Conservation (phyloP, 371 early-diverging fungal species). For the Circinella umbellata region DNA sequence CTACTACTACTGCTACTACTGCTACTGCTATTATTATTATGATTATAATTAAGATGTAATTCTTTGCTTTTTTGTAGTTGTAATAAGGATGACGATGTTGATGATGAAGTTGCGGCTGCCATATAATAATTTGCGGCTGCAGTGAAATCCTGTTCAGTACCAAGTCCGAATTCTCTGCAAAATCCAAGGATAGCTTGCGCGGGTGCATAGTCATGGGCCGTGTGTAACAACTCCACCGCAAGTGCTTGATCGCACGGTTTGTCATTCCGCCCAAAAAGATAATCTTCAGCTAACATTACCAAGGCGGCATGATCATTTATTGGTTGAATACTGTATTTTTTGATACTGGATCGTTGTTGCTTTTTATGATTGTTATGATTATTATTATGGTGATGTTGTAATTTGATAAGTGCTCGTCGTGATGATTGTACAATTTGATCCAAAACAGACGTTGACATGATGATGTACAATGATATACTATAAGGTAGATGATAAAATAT, state of each 20-base stretch:
- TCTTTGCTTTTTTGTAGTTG: no score
- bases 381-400: neutral
- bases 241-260: conserved; percentile 38
- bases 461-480: conserved; percentile 4
- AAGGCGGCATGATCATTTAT: conserved; percentile 19
- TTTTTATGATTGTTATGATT: neutral
- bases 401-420: conserved; percentile 16
- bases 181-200: conserved; percentile 62
- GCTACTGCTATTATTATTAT: neutral
- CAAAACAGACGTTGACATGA: conserved; percentile 8
- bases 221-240: conserved; percentile 48
- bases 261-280: conserved; percentile 54
- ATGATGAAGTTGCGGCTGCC: conserved; percentile 27
- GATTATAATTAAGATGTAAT: no score
- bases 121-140: conserved; percentile 61
- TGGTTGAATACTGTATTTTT: neutral
- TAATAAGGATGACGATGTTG: neutral
- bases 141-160: conserved; percentile 52
- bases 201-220: conserved; percentile 42
- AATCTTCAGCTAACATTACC: conserved; percentile 40
- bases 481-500: no score
- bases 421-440: conserved; percentile 24
- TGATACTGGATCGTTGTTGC: neutral
- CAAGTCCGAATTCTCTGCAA: conserved; percentile 80
- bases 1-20: no score